Evolutionary conservation across 768 basidiomycete species (phyloP).

Genomic region (Galerina marginata): DNA sequence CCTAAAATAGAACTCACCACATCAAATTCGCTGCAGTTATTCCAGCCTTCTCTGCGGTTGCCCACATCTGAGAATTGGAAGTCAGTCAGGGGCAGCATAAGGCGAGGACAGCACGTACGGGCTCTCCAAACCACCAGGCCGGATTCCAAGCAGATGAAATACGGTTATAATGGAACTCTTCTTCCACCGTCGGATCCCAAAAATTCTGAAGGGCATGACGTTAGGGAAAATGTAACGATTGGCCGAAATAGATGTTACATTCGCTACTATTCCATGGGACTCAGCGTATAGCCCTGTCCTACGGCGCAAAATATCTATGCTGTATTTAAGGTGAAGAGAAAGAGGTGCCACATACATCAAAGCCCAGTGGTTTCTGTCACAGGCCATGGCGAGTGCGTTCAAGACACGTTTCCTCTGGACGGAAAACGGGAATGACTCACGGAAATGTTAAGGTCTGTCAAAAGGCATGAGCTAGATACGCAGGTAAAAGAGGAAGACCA

Average conservation of each 20-base stretch:
- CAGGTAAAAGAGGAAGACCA: not conserved
- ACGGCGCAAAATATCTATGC: constrained; percentile 1
- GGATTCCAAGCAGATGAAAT: constrained; percentile 66
- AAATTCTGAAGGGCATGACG: constrained; percentile 63
- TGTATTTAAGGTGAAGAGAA: not conserved
- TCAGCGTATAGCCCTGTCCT: constrained; percentile 92
- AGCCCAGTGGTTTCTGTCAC: constrained; percentile 83
- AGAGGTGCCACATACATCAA: constrained; percentile 60
- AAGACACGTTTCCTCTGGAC: not conserved
- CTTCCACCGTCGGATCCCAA: constrained; percentile 71
- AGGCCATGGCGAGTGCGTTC: constrained; percentile 6
- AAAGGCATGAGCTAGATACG: constrained; percentile 8
- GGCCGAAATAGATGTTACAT: constrained; percentile 47
- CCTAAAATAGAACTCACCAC: constrained; percentile 63
- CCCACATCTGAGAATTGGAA: constrained; percentile 76
- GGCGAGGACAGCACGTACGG: constrained; percentile 48
- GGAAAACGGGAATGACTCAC: constrained; percentile 47
- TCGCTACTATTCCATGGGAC: constrained; percentile 90
- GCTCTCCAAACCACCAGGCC: constrained; percentile 89
- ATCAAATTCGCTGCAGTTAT: constrained; percentile 85
- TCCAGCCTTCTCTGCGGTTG: constrained; percentile 77
- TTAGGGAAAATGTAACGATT: not conserved
- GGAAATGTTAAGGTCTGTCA: constrained; percentile 86
- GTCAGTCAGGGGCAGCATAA: not conserved
- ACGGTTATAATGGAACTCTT: constrained; percentile 76